These are phyloP conservation scores for Flaveria trinervia DNA, from an alignment of 129 eudicot genomes.

Conservation along the genomic window DNA sequence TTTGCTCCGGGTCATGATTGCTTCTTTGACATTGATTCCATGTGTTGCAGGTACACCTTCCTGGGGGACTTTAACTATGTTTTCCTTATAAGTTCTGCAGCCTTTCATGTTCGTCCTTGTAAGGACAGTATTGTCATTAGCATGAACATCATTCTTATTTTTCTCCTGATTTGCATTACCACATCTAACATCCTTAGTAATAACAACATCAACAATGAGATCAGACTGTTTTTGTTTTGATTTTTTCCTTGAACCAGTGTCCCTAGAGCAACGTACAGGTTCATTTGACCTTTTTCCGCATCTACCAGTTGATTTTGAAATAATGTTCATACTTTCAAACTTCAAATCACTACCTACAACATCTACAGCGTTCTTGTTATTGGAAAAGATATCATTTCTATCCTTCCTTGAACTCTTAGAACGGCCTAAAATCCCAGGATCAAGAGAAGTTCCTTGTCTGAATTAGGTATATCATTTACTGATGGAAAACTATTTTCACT, in stretches of 20 bases:
- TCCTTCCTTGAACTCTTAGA: slow-evolving; percentile 19
- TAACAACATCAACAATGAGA: slow-evolving; percentile 24
- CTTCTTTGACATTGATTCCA: slow-evolving; percentile 27
- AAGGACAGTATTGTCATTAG: slow-evolving; percentile 7
- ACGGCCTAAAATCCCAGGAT: slow-evolving; percentile 8
- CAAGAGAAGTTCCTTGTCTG: slow-evolving; percentile 11
- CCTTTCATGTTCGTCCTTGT: slow-evolving; percentile 10
- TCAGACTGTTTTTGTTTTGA: slow-evolving; percentile 23
- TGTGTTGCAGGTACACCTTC: slow-evolving; percentile 7
- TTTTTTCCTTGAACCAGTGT: slow-evolving; percentile 6
- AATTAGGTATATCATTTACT: slow-evolving; percentile 1
- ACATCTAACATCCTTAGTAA: not conserved
- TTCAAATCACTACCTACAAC: slow-evolving; percentile 16
- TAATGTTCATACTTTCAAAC: slow-evolving; percentile 16
- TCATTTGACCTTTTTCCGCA: slow-evolving; percentile 15
- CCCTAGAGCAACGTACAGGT: slow-evolving; percentile 23
- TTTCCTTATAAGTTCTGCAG: slow-evolving; percentile 22
- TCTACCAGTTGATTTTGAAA: not conserved
- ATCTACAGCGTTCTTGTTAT: slow-evolving; percentile 14
- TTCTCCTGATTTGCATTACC: slow-evolving; percentile 9
- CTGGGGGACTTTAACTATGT: not conserved
- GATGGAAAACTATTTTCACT: slow-evolving; percentile 5
- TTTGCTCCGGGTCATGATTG: slow-evolving; percentile 20
- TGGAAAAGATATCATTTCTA: not conserved
- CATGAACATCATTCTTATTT: slow-evolving; percentile 9